Evolutionary conservation across 1,139 yeast species (phyloP).

Genomic region (Saccharomyces hybrid): DNA sequence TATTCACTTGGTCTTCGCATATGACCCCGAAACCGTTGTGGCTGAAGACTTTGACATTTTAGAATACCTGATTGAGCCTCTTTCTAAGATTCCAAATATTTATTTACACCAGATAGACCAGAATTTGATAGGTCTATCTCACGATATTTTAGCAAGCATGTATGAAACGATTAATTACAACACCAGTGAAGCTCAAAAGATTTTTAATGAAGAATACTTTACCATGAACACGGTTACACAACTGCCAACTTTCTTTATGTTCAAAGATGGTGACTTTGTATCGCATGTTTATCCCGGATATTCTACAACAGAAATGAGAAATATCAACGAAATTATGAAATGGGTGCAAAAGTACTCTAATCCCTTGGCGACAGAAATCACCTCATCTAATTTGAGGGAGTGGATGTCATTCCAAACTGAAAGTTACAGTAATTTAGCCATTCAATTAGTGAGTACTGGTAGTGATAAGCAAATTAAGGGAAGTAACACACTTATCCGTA

Average conservation of each 20-base stretch:
- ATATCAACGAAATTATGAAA: slow-evolving; percentile 39
- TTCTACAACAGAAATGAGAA: slow-evolving; percentile 57
- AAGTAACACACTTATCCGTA: slow-evolving; percentile 32
- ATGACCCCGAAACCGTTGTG: slow-evolving; percentile 44
- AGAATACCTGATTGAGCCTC: slow-evolving; percentile 51
- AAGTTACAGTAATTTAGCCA: slow-evolving; percentile 41
- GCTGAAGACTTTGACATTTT: slow-evolving; percentile 56
- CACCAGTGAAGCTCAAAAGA: slow-evolving; percentile 28
- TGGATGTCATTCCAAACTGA: slow-evolving; percentile 35
- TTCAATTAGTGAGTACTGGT: slow-evolving; percentile 45
- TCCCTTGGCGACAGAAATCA: slow-evolving; percentile 49
- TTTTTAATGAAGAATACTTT: slow-evolving; percentile 40
- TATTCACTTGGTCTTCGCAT: slow-evolving; percentile 47
- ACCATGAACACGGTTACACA: slow-evolving; percentile 49
- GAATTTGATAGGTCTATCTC: slow-evolving; percentile 37
- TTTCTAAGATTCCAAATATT: slow-evolving; percentile 51
- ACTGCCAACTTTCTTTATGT: slow-evolving; percentile 52
- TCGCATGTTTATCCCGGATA: slow-evolving; percentile 51
- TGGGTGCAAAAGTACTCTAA: slow-evolving; percentile 43
- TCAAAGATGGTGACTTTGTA: slow-evolving; percentile 49
- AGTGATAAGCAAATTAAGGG: slow-evolving; percentile 26
- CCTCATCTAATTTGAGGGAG: slow-evolving; percentile 35
- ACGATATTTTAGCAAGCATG: slow-evolving; percentile 39
- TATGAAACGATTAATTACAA: slow-evolving; percentile 40
- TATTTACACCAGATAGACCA: slow-evolving; percentile 48